Evolutionary conservation across 2,329 filamentous ascomycete genomes (phyloP).

Genomic region (Bertia moriformis): DNA sequence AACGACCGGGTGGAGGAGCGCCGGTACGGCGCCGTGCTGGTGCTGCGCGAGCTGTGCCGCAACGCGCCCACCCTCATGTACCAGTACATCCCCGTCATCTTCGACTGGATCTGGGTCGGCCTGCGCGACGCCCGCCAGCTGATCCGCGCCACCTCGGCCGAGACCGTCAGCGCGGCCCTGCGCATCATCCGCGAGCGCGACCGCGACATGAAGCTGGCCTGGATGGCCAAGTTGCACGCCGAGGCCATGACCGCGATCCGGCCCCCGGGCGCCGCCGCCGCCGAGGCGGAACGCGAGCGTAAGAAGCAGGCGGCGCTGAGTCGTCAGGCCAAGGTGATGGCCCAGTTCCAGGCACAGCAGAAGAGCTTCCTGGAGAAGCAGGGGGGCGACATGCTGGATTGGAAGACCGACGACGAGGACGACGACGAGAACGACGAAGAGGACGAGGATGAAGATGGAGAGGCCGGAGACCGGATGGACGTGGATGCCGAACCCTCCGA

Average conservation of each 20-base stretch:
- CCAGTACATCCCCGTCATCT: conserved; percentile 83
- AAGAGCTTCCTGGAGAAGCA: conserved; percentile 87
- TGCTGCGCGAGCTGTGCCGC: conserved; percentile 76
- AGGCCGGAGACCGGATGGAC: too few relatives aligned
- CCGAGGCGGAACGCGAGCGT: conserved; percentile 60
- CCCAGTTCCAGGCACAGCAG: conserved; percentile 93
- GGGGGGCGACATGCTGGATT: conserved; percentile 64
- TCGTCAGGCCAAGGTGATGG: conserved; percentile 87
- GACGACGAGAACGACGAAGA: too few relatives aligned
- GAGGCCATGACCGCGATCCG: conserved; percentile 52
- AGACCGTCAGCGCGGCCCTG: conserved; percentile 89
- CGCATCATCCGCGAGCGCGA: conserved; percentile 91
- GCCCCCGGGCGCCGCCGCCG: conserved; percentile 31
- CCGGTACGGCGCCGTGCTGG: conserved; percentile 81
- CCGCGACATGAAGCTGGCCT: conserved; percentile 68
- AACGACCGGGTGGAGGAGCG: conserved; percentile 87
- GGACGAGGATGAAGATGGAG: conserved; percentile 42
- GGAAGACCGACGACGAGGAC: conserved; percentile 67
- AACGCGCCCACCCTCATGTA: conserved; percentile 94
- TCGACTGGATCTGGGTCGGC: conserved; percentile 92
- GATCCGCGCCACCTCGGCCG: conserved; percentile 80
- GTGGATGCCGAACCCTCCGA: conserved; percentile 34
- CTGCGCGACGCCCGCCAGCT: conserved; percentile 78
- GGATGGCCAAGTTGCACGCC: conserved; percentile 82
- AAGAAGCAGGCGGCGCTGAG: conserved; percentile 86